Base-by-base conservation (phyloP, 2,329 filamentous ascomycete species). In the Knoxdaviesia capensis region DNA sequence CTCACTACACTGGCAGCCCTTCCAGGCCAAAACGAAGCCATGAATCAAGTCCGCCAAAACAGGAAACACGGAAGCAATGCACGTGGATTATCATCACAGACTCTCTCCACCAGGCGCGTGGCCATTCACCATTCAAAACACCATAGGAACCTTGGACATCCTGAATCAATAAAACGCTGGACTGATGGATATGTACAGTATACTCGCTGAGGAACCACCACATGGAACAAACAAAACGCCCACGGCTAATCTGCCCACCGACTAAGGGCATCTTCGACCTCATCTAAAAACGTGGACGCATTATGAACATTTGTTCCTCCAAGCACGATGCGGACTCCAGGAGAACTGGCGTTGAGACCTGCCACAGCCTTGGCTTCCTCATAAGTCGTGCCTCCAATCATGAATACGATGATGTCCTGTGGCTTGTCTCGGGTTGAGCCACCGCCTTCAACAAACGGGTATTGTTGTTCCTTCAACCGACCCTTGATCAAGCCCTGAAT, bases 301-400 rank as follows among this genome's bases (percentile, higher is more conserved):
- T 94, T 98, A 53, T 94, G 83, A 49, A 98, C 69, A 6, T 73
- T 76, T 0, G 90, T 96, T 4, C 86, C 87, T 7, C 86, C 87
- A 5, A 98, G 63, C 7, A 96, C 86, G 4, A 98, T 78, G 43
- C 90, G 73, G 7, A 96, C 71, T 0, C 90, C 90, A 0, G 87
- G 87, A 7, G 82, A 82, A 44, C 80, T 84, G 11, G 86, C 86
- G 60, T 98, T 98, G 45, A 98, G 77, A 50, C 87, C 77, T n/a
- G 90, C 85, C 35, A 96, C 76, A 69, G 85, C 86, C 63, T 94
- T 94, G 5, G 90, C 87, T 59, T 98, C 90, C 58, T 98, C 90
- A 53, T 94, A 98, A 0, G 90, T 98, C 11, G 80, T 77, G 3
- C 90, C 90, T 5, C 90, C 90, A 29, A 94, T 69, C 54, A 98